Evolutionary conservation across 768 basidiomycete species (phyloP), one percentile per base, ranked within the genome.

Genomic region (Suillus decipiens): DNA sequence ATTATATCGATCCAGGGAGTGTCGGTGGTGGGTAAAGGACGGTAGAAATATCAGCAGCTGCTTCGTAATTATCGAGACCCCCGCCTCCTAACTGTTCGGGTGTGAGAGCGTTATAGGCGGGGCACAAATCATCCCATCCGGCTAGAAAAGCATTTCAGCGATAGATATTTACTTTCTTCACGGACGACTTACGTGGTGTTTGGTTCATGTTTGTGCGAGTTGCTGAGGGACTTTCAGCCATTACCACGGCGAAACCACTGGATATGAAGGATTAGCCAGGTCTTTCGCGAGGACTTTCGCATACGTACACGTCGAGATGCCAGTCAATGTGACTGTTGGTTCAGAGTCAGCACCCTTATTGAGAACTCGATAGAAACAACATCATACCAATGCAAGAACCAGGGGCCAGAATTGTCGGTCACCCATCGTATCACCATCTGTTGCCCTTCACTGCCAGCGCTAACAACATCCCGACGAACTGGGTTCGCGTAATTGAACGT

Each of bases 381-480:
- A 14, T 19, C 68, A 37, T 58, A 68, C 69, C 65, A 67, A 51
- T 67, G 64, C n/a, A 60, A 63, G 58, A 68, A 65, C 68, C 80
- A 82, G 14, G 78, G 75, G 11, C 83, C 83, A 1, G 84, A 80
- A 28, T 28, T 28, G 28, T 28, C 28, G 28, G 28, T 28, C 28
- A 28, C 28, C 28, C 28, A 28, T 28, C 28, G 28, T 28, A 28
- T 28, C 28, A 28, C 28, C 28, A 28, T 28, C 3, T 28, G 28
- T 28, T 28, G 28, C 28, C 28, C 28, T 28, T 28, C 28, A 3
- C 28, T 28, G 28, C 28, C 28, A 28, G 28, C 28, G 28, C 28
- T 28, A 28, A 28, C 28, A 28, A 28, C 28, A 28, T 28, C 28
- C 2, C 28, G 28, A 28, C 28, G 28, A 28, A 28, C 28, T 28